These are phyloP conservation scores for Cercophora samala DNA, from an alignment of 495 filamentous ascomycete genomes.

Conservation along the genomic window DNA sequence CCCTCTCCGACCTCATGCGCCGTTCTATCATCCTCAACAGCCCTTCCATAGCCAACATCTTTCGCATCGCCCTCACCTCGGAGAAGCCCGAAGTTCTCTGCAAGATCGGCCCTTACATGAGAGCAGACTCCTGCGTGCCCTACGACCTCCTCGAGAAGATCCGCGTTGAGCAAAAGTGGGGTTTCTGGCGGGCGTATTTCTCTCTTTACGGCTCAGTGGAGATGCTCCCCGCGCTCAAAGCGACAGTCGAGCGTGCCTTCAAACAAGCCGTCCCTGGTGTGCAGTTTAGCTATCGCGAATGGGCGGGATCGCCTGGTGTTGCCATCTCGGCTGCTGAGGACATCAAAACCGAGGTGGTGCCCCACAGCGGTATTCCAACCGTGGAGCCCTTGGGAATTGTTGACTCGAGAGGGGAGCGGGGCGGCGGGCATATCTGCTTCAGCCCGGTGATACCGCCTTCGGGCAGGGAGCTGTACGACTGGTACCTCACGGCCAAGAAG, in stretches of 20 bases:
- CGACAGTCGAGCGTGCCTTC: neutral
- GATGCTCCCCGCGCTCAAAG: neutral
- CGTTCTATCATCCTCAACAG: constrained; percentile 51
- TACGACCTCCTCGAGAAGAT: neutral
- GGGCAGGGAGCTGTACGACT: too few species aligned
- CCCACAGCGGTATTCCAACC: neutral
- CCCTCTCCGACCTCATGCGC: constrained; percentile 48
- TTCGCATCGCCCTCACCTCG: constrained; percentile 41
- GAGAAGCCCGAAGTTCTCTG: constrained; percentile 28
- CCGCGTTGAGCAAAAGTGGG: too few species aligned
- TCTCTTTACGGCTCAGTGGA: neutral
- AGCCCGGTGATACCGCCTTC: too few species aligned
- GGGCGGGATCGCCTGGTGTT: neutral
- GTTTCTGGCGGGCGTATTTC: neutral
- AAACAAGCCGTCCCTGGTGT: neutral
- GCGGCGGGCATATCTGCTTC: too few species aligned
- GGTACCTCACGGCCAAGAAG: too few species aligned
- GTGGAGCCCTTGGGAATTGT: neutral
- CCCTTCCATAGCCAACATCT: constrained; percentile 49
- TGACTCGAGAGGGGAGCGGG: neutral
- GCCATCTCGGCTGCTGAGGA: neutral
- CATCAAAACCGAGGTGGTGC: neutral
- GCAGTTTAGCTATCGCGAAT: neutral
- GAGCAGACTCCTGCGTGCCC: neutral
- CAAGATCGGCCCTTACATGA: neutral